Evolutionary conservation across 768 basidiomycete species (phyloP).

Genomic region (Hericium erinaceus): DNA sequence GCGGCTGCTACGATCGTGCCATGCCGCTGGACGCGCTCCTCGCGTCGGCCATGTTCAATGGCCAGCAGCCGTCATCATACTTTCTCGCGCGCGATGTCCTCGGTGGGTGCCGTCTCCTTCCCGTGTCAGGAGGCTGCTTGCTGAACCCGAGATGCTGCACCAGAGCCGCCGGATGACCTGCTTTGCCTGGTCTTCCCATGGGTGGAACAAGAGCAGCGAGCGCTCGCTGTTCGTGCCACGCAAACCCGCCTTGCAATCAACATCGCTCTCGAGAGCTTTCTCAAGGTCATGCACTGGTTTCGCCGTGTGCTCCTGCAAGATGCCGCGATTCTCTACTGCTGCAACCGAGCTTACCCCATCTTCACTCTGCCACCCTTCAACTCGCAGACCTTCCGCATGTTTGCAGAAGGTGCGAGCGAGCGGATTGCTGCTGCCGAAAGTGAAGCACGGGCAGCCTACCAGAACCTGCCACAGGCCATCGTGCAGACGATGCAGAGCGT

Average conservation of each 20-base stretch:
- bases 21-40: too few species aligned
- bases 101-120: background rate
- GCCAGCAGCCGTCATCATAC: too few species aligned
- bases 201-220: background rate
- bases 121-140: background rate
- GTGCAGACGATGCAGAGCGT: background rate
- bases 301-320: background rate
- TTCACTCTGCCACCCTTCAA: background rate
- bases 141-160: background rate
- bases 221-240: background rate
- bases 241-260: background rate
- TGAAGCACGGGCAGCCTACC: background rate
- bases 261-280: background rate
- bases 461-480: background rate
- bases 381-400: background rate
- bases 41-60: too few species aligned
- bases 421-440: background rate
- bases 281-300: background rate
- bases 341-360: background rate
- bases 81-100: background rate
- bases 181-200: background rate
- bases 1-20: too few species aligned
- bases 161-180: background rate
- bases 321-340: background rate
- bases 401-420: background rate